Conservation (phyloP, 352 stramenopile species). For the Phytopythium vexans region DNA sequence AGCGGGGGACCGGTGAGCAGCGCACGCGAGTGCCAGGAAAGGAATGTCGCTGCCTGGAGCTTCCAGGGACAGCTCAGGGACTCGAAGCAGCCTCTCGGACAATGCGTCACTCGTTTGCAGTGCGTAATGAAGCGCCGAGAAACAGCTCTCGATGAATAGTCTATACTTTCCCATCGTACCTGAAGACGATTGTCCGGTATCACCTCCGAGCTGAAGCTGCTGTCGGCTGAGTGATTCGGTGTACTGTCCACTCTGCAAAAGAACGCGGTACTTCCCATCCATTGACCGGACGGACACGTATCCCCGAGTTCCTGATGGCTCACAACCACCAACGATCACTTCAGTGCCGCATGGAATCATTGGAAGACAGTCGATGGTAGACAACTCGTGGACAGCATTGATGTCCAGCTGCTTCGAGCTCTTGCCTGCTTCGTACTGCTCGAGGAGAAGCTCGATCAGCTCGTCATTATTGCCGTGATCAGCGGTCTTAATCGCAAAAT, state of each 20-base stretch:
- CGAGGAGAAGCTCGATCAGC: slow-evolving; percentile 49
- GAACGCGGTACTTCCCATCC: slow-evolving; percentile 51
- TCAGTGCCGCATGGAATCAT: slow-evolving; percentile 29
- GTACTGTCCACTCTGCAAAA: slow-evolving; percentile 43
- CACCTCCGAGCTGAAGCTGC: slow-evolving; percentile 20
- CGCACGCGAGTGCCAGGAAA: slow-evolving; percentile 51
- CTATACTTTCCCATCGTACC: slow-evolving; percentile 28
- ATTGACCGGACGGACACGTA: slow-evolving; percentile 44
- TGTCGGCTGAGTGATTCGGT: slow-evolving; percentile 33
- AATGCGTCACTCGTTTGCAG: slow-evolving; percentile 46
- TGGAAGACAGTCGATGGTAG: slow-evolving; percentile 37
- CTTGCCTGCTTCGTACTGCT: slow-evolving; percentile 3
- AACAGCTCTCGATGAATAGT: slow-evolving; percentile 45
- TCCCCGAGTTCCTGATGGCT: slow-evolving; percentile 20
- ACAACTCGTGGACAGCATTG: slow-evolving; percentile 62
- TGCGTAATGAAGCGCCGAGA: slow-evolving; percentile 58
- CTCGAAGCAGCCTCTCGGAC: slow-evolving; percentile 24
- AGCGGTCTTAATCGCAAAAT: slow-evolving; percentile 54
- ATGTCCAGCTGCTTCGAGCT: slow-evolving; percentile 7
- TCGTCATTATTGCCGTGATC: slow-evolving; percentile 36
- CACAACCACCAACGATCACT: slow-evolving; percentile 8
- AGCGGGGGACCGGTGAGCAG: slow-evolving; percentile 32
- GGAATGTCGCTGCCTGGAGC: slow-evolving; percentile 56
- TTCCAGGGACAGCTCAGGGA: slow-evolving; percentile 25
- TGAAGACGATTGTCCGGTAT: neutral